Conservation (phyloP, 2,329 filamentous ascomycete species). For the Golovinomyces cichoracearum region DNA sequence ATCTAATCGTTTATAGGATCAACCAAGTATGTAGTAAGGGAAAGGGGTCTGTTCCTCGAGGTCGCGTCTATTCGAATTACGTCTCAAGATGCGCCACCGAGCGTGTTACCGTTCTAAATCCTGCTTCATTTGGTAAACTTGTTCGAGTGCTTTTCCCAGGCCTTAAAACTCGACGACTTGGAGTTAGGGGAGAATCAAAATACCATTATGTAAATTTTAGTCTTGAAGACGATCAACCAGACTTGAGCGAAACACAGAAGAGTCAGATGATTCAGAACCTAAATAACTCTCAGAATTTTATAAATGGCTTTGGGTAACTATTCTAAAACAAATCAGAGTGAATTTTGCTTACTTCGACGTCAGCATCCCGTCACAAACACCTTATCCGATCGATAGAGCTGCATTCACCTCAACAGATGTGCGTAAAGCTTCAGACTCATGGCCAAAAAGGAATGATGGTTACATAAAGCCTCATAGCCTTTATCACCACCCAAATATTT, state of each 20-base stretch:
- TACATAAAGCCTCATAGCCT: conserved; percentile 23
- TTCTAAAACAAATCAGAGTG: background rate
- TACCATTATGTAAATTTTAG: conserved; percentile 71
- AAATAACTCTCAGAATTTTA: conserved; percentile 22
- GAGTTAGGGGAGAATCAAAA: conserved; percentile 88
- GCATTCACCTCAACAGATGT: conserved; percentile 19
- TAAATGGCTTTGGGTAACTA: conserved; percentile 26
- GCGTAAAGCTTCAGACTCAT: conserved; percentile 14
- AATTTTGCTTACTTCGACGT: conserved; percentile 7
- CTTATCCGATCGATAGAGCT: conserved; percentile 15
- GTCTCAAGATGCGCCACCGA: conserved; percentile 79
- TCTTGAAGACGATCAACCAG: conserved; percentile 26
- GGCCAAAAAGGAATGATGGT: conserved; percentile 10
- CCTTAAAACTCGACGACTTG: conserved; percentile 71
- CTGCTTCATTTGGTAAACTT: conserved; percentile 90
- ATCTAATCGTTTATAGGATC: conserved; percentile 28
- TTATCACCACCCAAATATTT: conserved; percentile 32
- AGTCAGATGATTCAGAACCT: conserved; percentile 24
- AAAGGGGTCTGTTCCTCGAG: conserved; percentile 69
- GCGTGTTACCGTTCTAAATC: conserved; percentile 81
- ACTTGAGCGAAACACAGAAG: conserved; percentile 18
- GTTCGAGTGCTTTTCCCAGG: conserved; percentile 90
- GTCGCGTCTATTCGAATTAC: conserved; percentile 86
- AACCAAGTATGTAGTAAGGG: conserved; percentile 45
- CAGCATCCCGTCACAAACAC: conserved; percentile 10